Evolutionary conservation across 768 basidiomycete species (phyloP).

Genomic region (Calocybe gangraenosa): DNA sequence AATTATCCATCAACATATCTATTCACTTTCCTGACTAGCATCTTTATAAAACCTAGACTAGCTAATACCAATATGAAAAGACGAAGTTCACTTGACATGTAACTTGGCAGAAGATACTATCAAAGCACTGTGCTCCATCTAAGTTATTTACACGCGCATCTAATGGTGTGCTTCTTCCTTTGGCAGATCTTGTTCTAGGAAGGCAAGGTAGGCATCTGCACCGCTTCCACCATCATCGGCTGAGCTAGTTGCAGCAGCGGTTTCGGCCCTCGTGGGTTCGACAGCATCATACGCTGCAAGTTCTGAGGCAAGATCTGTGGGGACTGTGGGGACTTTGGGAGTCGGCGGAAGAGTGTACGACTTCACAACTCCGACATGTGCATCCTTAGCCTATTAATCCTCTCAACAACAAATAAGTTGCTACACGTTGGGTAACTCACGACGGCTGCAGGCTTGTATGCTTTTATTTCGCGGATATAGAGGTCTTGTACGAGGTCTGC

Average conservation of each 20-base stretch:
- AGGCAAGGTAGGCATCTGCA: constrained; percentile 73
- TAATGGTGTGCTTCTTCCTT: constrained; percentile 28
- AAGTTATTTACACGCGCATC: constrained; percentile 14
- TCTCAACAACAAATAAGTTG: too few relatives aligned
- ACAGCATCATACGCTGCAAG: constrained; percentile 80
- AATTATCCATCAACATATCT: neutral
- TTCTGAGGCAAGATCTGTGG: constrained; percentile 83
- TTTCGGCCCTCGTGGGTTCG: constrained; percentile 57
- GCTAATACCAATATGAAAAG: constrained; percentile 10
- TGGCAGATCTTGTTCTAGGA: constrained; percentile 73
- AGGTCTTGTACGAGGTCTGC: constrained; percentile 91
- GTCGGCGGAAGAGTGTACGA: constrained; percentile 68
- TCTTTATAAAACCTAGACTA: constrained; percentile 9
- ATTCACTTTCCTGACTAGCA: constrained; percentile 7
- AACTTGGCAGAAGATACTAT: neutral
- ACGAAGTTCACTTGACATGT: too few relatives aligned
- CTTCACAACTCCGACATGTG: constrained; percentile 86
- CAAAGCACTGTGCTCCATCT: constrained; percentile 8
- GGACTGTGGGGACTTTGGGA: constrained; percentile 74
- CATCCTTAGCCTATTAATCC: constrained; percentile 73
- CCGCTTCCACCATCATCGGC: constrained; percentile 44
- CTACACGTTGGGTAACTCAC: constrained; percentile 54
- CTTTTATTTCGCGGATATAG: constrained; percentile 85
- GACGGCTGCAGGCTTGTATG: constrained; percentile 73
- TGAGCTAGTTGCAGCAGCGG: constrained; percentile 26